phyloP scores from a whole-genome alignment of 495 filamentous ascomycete genomes.

The Xylaria castorea region DNA sequence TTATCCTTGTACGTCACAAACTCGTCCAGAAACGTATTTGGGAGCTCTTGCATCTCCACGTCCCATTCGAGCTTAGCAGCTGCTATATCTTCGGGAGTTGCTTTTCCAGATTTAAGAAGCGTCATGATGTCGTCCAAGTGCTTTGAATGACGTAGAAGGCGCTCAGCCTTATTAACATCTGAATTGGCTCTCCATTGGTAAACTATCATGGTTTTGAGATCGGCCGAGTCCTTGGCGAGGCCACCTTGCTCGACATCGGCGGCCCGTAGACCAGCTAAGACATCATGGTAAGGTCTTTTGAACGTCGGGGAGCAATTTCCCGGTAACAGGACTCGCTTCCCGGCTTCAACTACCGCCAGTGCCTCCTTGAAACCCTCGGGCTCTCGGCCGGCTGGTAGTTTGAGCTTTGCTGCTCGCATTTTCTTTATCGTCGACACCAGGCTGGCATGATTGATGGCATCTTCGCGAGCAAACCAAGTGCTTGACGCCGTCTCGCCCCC shows the following conservation, averaged over 20 bases:
- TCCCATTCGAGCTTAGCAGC: slow-evolving; percentile 34
- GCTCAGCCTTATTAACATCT: slow-evolving; percentile 28
- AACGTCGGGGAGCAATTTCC: slow-evolving; percentile 33
- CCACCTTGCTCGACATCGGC: slow-evolving; percentile 25
- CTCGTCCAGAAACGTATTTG: slow-evolving; percentile 31
- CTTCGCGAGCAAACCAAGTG: slow-evolving; percentile 39
- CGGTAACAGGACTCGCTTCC: slow-evolving; percentile 1
- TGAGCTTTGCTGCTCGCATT: slow-evolving; percentile 46
- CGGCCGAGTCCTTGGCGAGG: slow-evolving; percentile 25
- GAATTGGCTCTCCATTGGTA: slow-evolving; percentile 40
- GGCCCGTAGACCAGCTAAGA: slow-evolving; percentile 43
- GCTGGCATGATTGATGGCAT: slow-evolving; percentile 44
- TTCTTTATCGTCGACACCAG: slow-evolving; percentile 30
- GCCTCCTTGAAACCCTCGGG: slow-evolving; percentile 40
- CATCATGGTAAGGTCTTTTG: slow-evolving; percentile 41
- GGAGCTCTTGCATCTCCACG: slow-evolving; percentile 14
- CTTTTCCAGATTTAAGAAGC: slow-evolving; percentile 29
- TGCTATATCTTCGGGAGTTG: slow-evolving; percentile 19
- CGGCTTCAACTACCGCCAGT: slow-evolving; percentile 27
- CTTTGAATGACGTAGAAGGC: slow-evolving; percentile 37
- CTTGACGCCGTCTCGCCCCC: slow-evolving; percentile 34
- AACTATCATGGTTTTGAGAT: slow-evolving; percentile 27
- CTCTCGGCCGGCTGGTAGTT: slow-evolving; percentile 39
- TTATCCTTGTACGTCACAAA: slow-evolving; percentile 54
- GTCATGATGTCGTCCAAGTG: slow-evolving; percentile 31